Evolutionary conservation across 2,329 filamentous ascomycete species (phyloP).

Genomic region (Fusarium albosuccineum): DNA sequence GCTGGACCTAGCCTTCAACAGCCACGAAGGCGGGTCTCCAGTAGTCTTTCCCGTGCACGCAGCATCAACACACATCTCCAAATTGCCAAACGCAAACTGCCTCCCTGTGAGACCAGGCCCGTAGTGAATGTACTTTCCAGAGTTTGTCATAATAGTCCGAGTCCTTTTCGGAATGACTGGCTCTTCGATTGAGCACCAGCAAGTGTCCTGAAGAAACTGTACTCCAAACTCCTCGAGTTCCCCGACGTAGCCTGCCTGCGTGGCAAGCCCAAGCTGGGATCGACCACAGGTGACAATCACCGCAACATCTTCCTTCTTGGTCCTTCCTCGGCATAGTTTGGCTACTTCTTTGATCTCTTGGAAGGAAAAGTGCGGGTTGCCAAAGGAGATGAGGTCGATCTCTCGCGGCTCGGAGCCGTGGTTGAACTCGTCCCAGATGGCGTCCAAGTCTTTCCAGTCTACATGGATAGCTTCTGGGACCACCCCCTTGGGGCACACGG

Average conservation of each 20-base stretch:
- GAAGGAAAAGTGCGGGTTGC: constrained; percentile 39
- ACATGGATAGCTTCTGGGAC: constrained; percentile 5
- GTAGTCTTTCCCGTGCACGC: constrained; percentile 4
- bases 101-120: constrained; percentile 31
- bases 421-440: constrained; percentile 31
- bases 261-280: constrained; percentile 26
- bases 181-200: constrained; percentile 35
- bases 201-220: constrained; percentile 32
- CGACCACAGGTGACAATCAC: constrained; percentile 24
- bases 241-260: constrained; percentile 24
- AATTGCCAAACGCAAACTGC: constrained; percentile 18
- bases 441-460: neutral
- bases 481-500: neutral
- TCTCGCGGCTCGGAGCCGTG: neutral
- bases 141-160: constrained; percentile 34
- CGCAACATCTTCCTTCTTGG: neutral
- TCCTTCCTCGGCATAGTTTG: neutral
- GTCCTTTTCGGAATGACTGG: constrained; percentile 22
- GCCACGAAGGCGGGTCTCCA: constrained; percentile 6
- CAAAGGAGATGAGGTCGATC: constrained; percentile 32
- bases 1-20: neutral
- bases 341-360: constrained; percentile 22
- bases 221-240: constrained; percentile 21
- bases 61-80: constrained; percentile 18
- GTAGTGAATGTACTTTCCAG: constrained; percentile 39